A percentile compares a stretch with the other conserved stretches of the same genome.
phyloP scores from a whole-genome alignment of 2,329 filamentous ascomycete genomes.

The Aulographum hederae region DNA sequence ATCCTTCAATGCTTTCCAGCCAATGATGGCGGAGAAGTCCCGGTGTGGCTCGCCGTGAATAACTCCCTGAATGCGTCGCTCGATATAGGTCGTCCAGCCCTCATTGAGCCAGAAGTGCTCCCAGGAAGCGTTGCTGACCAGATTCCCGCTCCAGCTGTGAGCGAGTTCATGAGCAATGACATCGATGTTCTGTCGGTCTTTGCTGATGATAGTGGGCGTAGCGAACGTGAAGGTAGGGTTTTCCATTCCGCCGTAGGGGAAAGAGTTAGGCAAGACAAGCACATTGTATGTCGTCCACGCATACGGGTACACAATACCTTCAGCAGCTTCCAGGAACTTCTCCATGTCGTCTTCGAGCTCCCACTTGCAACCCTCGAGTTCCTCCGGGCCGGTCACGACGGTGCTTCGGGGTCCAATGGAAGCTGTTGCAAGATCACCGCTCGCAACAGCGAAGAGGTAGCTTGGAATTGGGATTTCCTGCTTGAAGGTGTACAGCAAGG shows the following conservation, averaged over 20 bases:
- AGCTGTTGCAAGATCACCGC: conserved; percentile 68
- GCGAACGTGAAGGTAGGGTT: conserved; percentile 92
- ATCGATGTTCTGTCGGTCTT: conserved; percentile 68
- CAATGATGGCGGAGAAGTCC: conserved; percentile 89
- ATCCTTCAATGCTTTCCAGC: conserved; percentile 79
- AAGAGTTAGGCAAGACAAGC: conserved; percentile 65
- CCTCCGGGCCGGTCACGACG: conserved; percentile 77
- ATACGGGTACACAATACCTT: conserved; percentile 69
- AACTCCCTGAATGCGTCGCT: conserved; percentile 61
- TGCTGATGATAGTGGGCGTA: conserved; percentile 84
- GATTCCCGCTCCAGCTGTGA: conserved; percentile 75
- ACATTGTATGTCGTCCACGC: conserved; percentile 93
- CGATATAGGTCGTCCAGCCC: conserved; percentile 90
- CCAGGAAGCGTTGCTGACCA: conserved; percentile 64
- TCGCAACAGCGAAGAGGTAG: conserved; percentile 85
- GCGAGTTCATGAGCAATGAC: conserved; percentile 78
- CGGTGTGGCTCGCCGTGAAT: conserved; percentile 73
- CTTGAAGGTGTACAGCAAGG: conserved; percentile 61
- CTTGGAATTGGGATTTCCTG: conserved; percentile 86
- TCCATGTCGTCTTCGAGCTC: conserved; percentile 86
- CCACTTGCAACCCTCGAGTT: conserved; percentile 68
- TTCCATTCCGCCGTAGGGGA: conserved; percentile 46
- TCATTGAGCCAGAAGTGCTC: conserved; percentile 59
- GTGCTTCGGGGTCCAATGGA: conserved; percentile 69
- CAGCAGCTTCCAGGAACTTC: conserved; percentile 74